These are phyloP conservation scores for Candida orba DNA, from an alignment of 805 yeast genomes.

Conservation along the genomic window DNA sequence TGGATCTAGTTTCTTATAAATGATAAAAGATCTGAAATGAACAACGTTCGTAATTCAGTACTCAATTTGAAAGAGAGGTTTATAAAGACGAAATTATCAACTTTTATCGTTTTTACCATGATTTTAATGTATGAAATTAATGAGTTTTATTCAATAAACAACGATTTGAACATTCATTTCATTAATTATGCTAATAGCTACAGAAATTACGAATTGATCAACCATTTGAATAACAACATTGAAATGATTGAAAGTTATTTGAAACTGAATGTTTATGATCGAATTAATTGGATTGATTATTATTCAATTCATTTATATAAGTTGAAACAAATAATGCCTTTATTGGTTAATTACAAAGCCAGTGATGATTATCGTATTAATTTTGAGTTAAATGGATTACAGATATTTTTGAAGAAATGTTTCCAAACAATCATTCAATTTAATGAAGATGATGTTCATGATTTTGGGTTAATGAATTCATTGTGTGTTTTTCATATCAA, in stretches of 20 bases:
- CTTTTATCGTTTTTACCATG: no score
- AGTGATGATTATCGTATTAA: not conserved
- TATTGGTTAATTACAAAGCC: not conserved
- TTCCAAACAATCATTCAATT: not conserved
- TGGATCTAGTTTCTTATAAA: not conserved
- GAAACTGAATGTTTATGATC: not conserved
- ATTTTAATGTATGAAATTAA: no score
- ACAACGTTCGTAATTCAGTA: not conserved
- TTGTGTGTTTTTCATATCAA: no score
- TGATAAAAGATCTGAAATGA: no score
- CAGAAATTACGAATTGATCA: not conserved
- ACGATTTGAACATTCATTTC: no score
- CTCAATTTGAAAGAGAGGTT: not conserved
- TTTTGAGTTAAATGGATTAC: conserved; percentile 1
- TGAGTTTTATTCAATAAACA: no score
- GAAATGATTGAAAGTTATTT: not conserved
- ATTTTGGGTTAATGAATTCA: no score
- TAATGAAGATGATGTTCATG: not conserved
- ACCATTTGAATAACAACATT: not conserved
- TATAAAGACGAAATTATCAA: no score
- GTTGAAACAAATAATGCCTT: conserved; percentile 2
- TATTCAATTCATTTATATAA: conserved; percentile 1
- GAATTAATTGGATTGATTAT: conserved; percentile 3
- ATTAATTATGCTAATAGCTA: no score
- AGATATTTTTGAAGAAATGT: not conserved